Evolutionary conservation across 116 monocot genomes (phyloP).

Genomic region (Cymodocea nodosa): DNA sequence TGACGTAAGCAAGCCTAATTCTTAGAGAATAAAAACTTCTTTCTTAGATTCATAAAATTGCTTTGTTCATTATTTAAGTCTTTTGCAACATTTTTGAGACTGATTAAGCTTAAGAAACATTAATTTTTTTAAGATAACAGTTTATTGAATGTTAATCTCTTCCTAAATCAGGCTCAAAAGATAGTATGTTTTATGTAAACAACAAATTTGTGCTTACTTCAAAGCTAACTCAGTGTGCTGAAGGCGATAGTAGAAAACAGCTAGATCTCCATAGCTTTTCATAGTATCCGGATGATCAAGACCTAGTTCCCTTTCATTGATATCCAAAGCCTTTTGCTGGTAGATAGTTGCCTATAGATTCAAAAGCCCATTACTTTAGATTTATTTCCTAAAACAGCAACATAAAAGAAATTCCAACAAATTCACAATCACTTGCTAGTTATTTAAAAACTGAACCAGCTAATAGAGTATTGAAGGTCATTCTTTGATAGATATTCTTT

Average conservation of each 20-base stretch:
- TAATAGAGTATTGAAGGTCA: too few species aligned
- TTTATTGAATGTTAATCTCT: too few species aligned
- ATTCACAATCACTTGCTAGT: background rate
- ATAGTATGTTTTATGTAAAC: background rate
- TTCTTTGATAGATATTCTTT: too few species aligned
- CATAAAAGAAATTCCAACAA: background rate
- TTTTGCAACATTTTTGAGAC: too few species aligned
- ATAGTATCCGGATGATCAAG: slow-evolving; percentile 99
- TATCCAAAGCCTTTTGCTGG: slow-evolving; percentile 96
- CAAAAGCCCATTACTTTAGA: background rate
- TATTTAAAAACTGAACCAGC: background rate
- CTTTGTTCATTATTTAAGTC: too few species aligned
- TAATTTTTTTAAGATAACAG: too few species aligned
- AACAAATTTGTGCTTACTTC: slow-evolving; percentile 41
- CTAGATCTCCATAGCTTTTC: slow-evolving; percentile 99
- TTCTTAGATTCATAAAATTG: too few species aligned
- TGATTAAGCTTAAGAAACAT: too few species aligned
- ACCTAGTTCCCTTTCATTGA: slow-evolving; percentile 97
- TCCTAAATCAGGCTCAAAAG: background rate
- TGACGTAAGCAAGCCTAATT: too few species aligned
- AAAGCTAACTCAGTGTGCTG: slow-evolving; percentile 92
- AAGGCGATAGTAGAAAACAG: slow-evolving; percentile 97
- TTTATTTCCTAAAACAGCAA: background rate
- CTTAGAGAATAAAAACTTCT: too few species aligned
- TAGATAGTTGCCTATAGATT: slow-evolving; percentile 76